Base-by-base conservation (phyloP, 352 stramenopile genomes). In the Pythium plurisporium region DNA sequence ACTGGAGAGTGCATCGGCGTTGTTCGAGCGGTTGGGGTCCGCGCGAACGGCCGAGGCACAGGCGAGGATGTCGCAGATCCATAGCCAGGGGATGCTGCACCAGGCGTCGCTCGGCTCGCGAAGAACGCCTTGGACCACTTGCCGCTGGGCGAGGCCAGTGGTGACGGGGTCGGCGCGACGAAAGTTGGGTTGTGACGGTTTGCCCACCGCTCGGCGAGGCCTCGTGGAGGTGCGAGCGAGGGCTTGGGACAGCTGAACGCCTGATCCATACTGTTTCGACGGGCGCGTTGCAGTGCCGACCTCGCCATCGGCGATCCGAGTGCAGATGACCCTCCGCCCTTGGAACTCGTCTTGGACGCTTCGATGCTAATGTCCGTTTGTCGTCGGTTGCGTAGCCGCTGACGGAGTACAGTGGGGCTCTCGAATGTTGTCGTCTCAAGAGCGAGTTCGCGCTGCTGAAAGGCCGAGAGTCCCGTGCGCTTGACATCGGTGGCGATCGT, bases 171-270 rank as follows among this genome's bases (percentile, higher is more conserved):
- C 34, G 20, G 7, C 23, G 48, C 5, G 46, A 14, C 20, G 9
- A 6, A 8, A 30, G 14, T 6, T 43, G 20, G 31, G 10, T 23
- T 14, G 33, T 55, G 38, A 4, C 22, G 40, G 1, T 30, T 36
- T 8, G 41, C 36, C 42, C 34, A 55, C 15, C 41, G 42, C 17
- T 46, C 41, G 15, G 22, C 26, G 27, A 50, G 44, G 6, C 44
- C 25, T 17, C 17, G 33, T 1, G 26, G 45, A 5, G 34, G 17
- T n/a, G 25, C 48, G 5, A 40, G 33, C 11, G 8, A 50, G 7
- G 62, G 44, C 37, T 69, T 69, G 27, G 62, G 62, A 33, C 62
- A 69, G 52, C 62, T 69, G 34, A 62, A 15, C 3, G 62, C 49
- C 25, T 50, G 55, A 6, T 63, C 55, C 4, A 59, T 8, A 44